Percentiles rank a stretch among this genome's conserved stretches.
Conservation (phyloP, 2,329 filamentous ascomycete genomes). For the Claviceps arundinis region DNA sequence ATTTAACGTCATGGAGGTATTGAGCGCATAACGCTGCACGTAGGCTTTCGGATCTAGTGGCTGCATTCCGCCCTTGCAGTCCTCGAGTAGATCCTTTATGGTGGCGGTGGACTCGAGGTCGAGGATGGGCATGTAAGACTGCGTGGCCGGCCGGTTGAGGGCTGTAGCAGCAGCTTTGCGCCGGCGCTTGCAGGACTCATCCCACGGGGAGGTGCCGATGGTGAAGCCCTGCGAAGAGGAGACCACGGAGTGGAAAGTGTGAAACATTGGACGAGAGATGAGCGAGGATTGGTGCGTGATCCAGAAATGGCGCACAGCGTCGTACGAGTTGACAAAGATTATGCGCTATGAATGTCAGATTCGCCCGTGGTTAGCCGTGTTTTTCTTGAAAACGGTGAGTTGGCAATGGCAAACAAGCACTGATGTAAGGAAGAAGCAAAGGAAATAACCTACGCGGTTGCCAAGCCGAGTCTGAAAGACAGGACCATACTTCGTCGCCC, state of each 20-base stretch:
- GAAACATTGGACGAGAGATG: slow-evolving; percentile 64
- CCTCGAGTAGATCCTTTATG: slow-evolving; percentile 56
- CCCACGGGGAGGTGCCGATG: slow-evolving; percentile 74
- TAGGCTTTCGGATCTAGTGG: slow-evolving; percentile 62
- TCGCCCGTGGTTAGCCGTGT: too few relatives aligned
- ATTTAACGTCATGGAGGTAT: slow-evolving; percentile 64
- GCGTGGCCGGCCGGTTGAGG: slow-evolving; percentile 60
- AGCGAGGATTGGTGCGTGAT: slow-evolving; percentile 66
- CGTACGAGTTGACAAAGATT: slow-evolving; percentile 67
- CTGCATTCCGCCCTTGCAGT: slow-evolving; percentile 45
- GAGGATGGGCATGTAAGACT: slow-evolving; percentile 71
- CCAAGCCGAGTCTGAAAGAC: slow-evolving; percentile 57
- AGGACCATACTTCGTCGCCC: slow-evolving; percentile 47
- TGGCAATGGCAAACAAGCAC: not conserved
- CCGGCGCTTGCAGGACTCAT: slow-evolving; percentile 64
- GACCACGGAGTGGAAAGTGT: slow-evolving; percentile 71
- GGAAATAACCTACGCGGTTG: slow-evolving; percentile 38
- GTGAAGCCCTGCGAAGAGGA: slow-evolving; percentile 68
- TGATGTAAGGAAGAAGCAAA: not conserved
- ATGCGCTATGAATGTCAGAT: slow-evolving; percentile 33
- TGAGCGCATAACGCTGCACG: slow-evolving; percentile 64
- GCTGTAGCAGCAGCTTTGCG: slow-evolving; percentile 70
- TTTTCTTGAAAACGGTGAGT: not conserved
- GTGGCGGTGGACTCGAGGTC: slow-evolving; percentile 62
- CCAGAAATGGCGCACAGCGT: slow-evolving; percentile 61